Evolutionary conservation across 495 filamentous ascomycete species (phyloP), one percentile per base, ranked within the genome.

Genomic region (Echria macrotheca): DNA sequence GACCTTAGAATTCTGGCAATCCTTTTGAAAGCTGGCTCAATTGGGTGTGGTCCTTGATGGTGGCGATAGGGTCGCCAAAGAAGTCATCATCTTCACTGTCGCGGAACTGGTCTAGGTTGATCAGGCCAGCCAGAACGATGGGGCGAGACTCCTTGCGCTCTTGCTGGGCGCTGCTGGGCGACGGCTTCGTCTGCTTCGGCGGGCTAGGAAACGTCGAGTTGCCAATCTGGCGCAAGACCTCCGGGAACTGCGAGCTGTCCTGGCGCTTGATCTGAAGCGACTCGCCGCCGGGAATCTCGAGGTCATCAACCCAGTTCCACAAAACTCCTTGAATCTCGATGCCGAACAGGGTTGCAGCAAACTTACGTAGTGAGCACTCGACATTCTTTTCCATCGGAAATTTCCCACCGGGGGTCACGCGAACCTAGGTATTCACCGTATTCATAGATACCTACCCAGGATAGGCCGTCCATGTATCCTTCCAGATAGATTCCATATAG

Each of bases 261-360:
- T 74, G 75, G 8, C 68, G 69, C 61, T 83, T 86, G 42, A 94
- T 72, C 55, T 82, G 74, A 47, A 91, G 65, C 3, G 74, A 62
- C 35, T 72, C 73, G 38, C 80, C 78, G 33, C 71, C 72, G 1
- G 90, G 87, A 33, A 96, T 70, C 53, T 95, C 89, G 41, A 98
- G 69, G 60, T 97, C 93, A 50, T 95, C 87, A 38, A 80, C 84
- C 86, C 91, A 96, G 66, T 95, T n/a, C n/a, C n/a, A n/a, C n/a
- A n/a, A n/a, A n/a, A n/a, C n/a, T n/a, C n/a, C n/a, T n/a, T n/a
- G n/a, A n/a, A n/a, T n/a, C n/a, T n/a, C n/a, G n/a, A n/a, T n/a
- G n/a, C n/a, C n/a, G n/a, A n/a, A n/a, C n/a, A n/a, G n/a, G n/a
- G n/a, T n/a, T n/a, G n/a, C n/a, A n/a, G n/a, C n/a, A n/a, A n/a